Evolutionary conservation across 169 alveolate genomes (phyloP).

Genomic region (Plasmodium knowlesi): DNA sequence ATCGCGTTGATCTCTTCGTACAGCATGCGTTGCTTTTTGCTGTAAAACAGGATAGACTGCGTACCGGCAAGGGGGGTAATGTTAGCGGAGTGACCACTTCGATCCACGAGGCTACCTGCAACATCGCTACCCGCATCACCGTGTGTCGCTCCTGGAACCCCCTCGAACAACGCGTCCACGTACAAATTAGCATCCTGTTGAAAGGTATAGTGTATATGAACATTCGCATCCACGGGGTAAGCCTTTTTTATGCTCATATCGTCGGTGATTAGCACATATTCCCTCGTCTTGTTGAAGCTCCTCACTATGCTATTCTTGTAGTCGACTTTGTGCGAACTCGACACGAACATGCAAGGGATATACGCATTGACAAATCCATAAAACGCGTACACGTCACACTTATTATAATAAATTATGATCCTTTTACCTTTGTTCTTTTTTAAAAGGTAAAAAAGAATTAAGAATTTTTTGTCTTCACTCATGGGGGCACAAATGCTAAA

Average conservation of each 20-base stretch:
- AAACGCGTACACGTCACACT: slow-evolving; percentile 52
- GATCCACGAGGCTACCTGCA: background rate
- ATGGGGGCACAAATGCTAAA: slow-evolving; percentile 52
- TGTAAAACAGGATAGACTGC: slow-evolving; percentile 61
- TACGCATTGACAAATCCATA: slow-evolving; percentile 56
- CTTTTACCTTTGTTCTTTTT: slow-evolving; percentile 26
- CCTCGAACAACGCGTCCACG: slow-evolving; percentile 14
- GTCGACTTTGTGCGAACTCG: slow-evolving; percentile 1
- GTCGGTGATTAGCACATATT: slow-evolving; percentile 60
- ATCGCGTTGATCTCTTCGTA: slow-evolving; percentile 36
- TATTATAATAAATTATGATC: slow-evolving; percentile 52
- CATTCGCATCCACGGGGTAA: slow-evolving; percentile 11
- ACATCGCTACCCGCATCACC: background rate
- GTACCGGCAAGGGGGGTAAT: background rate
- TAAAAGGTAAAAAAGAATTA: slow-evolving; percentile 38
- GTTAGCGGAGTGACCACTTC: background rate
- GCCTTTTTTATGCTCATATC: slow-evolving; percentile 21
- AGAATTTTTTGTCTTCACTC: slow-evolving; percentile 65
- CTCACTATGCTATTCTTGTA: slow-evolving; percentile 26
- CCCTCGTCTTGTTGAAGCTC: slow-evolving; percentile 17
- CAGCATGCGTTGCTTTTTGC: slow-evolving; percentile 27
- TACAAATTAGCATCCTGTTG: slow-evolving; percentile 3
- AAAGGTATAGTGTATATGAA: slow-evolving; percentile 49
- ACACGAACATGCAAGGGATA: slow-evolving; percentile 47
- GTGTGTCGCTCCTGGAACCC: background rate